A percentile compares a stretch with the other conserved stretches of the same genome.
Evolutionary conservation across 305 asterid species (phyloP).

Genomic region (Rubia occidens): DNA sequence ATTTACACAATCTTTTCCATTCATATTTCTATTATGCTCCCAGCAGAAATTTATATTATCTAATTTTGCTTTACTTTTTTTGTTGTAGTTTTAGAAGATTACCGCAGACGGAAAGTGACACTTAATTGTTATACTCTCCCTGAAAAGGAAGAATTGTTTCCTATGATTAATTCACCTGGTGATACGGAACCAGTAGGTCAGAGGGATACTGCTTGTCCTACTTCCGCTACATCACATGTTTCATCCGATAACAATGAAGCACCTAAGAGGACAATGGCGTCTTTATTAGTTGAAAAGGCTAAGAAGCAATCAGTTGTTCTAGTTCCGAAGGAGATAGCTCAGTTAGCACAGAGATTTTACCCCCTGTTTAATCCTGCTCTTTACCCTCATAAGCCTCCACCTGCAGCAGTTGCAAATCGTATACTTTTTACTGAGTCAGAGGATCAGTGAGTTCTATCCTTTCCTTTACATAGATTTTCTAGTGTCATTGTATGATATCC

Average conservation of each 20-base stretch:
- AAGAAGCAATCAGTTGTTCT: slow-evolving; percentile 61
- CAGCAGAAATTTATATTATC: not conserved
- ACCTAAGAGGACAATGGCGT: slow-evolving; percentile 74
- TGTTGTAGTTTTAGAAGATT: slow-evolving; percentile 50
- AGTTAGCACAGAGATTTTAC: slow-evolving; percentile 69
- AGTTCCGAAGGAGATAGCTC: slow-evolving; percentile 82
- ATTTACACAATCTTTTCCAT: slow-evolving; percentile 17
- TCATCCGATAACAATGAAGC: slow-evolving; percentile 32
- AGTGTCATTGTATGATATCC: not conserved
- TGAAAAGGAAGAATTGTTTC: slow-evolving; percentile 74
- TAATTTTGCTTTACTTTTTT: not conserved
- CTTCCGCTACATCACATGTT: slow-evolving; percentile 26
- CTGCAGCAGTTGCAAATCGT: slow-evolving; percentile 61
- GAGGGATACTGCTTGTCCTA: slow-evolving; percentile 22
- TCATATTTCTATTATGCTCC: slow-evolving; percentile 19
- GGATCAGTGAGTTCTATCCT: slow-evolving; percentile 85
- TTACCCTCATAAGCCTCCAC: slow-evolving; percentile 91
- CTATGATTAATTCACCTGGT: slow-evolving; percentile 34
- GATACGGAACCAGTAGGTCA: slow-evolving; percentile 44
- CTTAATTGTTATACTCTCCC: slow-evolving; percentile 36
- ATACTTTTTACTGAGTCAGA: slow-evolving; percentile 93
- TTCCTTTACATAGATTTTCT: slow-evolving; percentile 24
- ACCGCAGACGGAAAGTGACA: slow-evolving; percentile 40
- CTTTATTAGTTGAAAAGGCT: slow-evolving; percentile 74
- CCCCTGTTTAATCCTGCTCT: slow-evolving; percentile 80